Evolutionary conservation across 2,329 filamentous ascomycete species (phyloP).

Genomic region (Knufia petricola): DNA sequence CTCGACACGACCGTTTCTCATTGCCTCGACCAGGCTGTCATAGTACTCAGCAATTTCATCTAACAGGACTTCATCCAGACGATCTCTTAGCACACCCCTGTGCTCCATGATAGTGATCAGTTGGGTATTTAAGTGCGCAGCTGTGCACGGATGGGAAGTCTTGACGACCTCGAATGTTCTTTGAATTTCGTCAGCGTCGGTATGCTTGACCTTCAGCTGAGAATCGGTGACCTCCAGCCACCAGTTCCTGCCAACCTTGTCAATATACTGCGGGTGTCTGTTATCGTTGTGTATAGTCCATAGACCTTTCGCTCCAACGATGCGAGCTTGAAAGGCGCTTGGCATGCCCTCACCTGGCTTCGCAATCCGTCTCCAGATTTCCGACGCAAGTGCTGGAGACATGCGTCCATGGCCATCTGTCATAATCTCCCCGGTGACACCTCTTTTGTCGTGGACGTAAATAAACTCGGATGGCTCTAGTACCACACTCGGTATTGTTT

Average conservation of each 20-base stretch:
- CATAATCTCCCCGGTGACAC: conserved; percentile 28
- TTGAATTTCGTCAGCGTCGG: conserved; percentile 32
- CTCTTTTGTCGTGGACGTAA: conserved; percentile 25
- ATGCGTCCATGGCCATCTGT: conserved; percentile 47
- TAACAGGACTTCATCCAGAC: conserved; percentile 36
- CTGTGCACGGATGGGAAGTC: conserved; percentile 32
- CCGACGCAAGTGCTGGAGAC: conserved; percentile 41
- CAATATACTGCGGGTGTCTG: background rate
- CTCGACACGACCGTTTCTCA: conserved; percentile 6
- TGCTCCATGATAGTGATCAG: conserved; percentile 48
- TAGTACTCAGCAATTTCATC: conserved; percentile 29
- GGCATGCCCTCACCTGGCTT: conserved; percentile 34
- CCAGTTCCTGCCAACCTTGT: conserved; percentile 27
- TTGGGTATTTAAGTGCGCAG: conserved; percentile 43
- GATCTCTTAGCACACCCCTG: conserved; percentile 36
- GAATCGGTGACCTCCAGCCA: conserved; percentile 51
- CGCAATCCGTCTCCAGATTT: conserved; percentile 37
- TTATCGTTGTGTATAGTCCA: conserved; percentile 45
- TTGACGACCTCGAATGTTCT: conserved; percentile 49
- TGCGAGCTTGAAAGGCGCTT: conserved; percentile 47
- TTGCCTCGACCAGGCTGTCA: conserved; percentile 24
- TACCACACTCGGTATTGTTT: conserved; percentile 32
- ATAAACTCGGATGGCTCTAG: conserved; percentile 32
- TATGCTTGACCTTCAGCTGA: conserved; percentile 47
- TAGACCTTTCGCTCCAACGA: conserved; percentile 52